phyloP scores from a whole-genome alignment of 1,284 basidiomycete genomes.

The Ganoderma resinaceum region DNA sequence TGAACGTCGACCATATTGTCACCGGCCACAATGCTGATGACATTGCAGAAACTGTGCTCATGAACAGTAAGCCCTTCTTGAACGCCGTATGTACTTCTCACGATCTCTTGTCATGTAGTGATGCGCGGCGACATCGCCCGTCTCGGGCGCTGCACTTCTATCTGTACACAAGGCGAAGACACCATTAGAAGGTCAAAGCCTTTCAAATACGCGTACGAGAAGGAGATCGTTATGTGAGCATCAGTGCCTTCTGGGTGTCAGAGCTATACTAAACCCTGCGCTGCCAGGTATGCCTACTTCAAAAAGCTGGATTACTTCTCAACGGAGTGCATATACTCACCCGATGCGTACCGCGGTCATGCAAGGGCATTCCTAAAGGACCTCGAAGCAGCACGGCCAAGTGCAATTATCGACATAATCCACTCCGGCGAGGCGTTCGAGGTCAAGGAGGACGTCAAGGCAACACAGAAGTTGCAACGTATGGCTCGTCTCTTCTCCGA shows the following conservation, averaged over 20 bases:
- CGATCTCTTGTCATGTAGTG: constrained; percentile 57
- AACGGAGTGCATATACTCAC: constrained; percentile 99
- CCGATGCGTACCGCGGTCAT: constrained; percentile 97
- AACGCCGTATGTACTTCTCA: neutral
- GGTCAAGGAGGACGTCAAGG: constrained; percentile 79
- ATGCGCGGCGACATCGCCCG: constrained; percentile 98
- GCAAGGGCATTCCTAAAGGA: constrained; percentile 95
- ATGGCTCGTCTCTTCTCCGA: neutral
- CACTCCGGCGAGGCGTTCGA: constrained; percentile 94
- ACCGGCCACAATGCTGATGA: constrained; percentile 99
- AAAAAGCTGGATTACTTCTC: constrained; percentile 99
- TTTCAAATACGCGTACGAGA: constrained; percentile 99
- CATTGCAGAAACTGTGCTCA: constrained; percentile 97
- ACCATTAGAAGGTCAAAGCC: constrained; percentile 97
- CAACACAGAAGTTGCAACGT: constrained; percentile 82
- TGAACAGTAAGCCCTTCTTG: constrained; percentile 86
- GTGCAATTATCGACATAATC: constrained; percentile 97
- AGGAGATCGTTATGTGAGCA: constrained; percentile 97
- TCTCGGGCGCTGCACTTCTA: constrained; percentile 91
- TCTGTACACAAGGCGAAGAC: constrained; percentile 93
- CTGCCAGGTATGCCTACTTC: constrained; percentile 92
- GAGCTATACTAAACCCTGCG: neutral
- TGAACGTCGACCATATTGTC: constrained; percentile 97
- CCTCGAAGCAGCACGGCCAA: constrained; percentile 91
- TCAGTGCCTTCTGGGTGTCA: too few species aligned